Conservation (phyloP, 1,284 basidiomycete species). For the Pyrrhoderma lamaoense region DNA sequence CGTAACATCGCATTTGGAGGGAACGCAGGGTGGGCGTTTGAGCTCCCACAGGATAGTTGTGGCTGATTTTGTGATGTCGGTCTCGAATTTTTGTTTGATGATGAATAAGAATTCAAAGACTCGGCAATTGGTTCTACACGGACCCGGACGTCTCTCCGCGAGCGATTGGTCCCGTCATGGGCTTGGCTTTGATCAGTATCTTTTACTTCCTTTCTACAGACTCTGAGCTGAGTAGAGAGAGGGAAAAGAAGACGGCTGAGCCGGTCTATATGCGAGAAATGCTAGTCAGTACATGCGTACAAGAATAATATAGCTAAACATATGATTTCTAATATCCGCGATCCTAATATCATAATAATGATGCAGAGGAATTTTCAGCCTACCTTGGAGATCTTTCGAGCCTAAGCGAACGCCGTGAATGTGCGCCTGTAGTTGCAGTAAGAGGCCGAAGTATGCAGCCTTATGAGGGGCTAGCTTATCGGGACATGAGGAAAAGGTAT, state of each 20-base stretch:
- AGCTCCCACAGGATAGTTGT: not conserved
- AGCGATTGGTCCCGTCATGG: not conserved
- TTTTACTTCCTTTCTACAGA: conserved; percentile 6
- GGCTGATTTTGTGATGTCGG: not conserved
- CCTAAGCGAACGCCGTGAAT: conserved; percentile 8
- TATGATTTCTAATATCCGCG: not conserved
- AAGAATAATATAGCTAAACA: not conserved
- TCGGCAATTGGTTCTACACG: too few species aligned
- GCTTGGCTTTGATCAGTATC: not conserved
- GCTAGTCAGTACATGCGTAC: conserved; percentile 3
- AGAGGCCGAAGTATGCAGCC: conserved; percentile 16
- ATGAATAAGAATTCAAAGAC: not conserved
- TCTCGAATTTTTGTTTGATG: not conserved
- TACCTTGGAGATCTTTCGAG: conserved; percentile 16
- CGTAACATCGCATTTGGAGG: conserved; percentile 16
- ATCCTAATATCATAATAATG: not conserved
- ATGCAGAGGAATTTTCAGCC: not conserved
- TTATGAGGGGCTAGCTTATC: conserved; percentile 8
- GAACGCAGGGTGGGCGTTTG: not conserved
- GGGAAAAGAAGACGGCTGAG: conserved; percentile 16
- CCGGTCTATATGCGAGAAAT: conserved; percentile 4
- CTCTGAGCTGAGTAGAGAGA: conserved; percentile 14
- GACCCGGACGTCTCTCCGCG: not conserved
- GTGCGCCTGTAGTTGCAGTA: conserved; percentile 14
- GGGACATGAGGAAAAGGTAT: conserved; percentile 17